phyloP scores from a whole-genome alignment of 164 flowering plant genomes.

The Warburgia ugandensis region DNA sequence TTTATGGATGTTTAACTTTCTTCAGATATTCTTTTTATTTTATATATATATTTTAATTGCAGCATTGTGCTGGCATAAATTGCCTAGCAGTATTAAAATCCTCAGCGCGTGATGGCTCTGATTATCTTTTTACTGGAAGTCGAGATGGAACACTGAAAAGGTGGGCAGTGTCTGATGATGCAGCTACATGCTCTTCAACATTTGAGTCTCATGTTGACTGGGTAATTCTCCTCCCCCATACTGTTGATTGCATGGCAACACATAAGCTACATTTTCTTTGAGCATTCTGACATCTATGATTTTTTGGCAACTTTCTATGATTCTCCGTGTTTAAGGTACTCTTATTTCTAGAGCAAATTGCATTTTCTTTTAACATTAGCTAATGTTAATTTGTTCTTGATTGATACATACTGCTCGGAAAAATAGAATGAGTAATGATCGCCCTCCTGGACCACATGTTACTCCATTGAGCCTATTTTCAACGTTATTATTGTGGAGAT shows the following conservation, averaged over 20 bases:
- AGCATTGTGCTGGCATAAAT: slow-evolving; percentile 97
- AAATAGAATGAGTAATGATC: too few species aligned
- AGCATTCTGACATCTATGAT: too few species aligned
- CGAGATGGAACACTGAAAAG: slow-evolving; percentile 94
- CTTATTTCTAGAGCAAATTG: too few species aligned
- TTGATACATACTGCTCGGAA: too few species aligned
- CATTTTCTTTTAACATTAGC: too few species aligned
- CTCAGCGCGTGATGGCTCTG: slow-evolving; percentile 31
- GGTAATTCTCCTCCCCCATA: slow-evolving; percentile 34
- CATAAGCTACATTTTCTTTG: too few species aligned
- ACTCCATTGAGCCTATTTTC: too few species aligned
- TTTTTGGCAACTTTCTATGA: not conserved
- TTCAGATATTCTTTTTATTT: not conserved
- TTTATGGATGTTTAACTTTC: not conserved
- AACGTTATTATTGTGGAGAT: too few species aligned
- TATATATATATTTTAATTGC: slow-evolving; percentile 13
- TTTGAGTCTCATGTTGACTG: slow-evolving; percentile 99
- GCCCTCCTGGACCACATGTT: too few species aligned
- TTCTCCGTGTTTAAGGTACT: too few species aligned
- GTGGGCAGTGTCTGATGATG: slow-evolving; percentile 72
- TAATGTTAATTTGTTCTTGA: too few species aligned
- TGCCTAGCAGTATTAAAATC: slow-evolving; percentile 66
- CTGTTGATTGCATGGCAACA: not conserved
- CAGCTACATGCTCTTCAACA: slow-evolving; percentile 79
- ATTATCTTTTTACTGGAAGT: slow-evolving; percentile 83